Evolutionary conservation across 2,329 filamentous ascomycete genomes (phyloP).

Genomic region (Aureobasidium sp.): DNA sequence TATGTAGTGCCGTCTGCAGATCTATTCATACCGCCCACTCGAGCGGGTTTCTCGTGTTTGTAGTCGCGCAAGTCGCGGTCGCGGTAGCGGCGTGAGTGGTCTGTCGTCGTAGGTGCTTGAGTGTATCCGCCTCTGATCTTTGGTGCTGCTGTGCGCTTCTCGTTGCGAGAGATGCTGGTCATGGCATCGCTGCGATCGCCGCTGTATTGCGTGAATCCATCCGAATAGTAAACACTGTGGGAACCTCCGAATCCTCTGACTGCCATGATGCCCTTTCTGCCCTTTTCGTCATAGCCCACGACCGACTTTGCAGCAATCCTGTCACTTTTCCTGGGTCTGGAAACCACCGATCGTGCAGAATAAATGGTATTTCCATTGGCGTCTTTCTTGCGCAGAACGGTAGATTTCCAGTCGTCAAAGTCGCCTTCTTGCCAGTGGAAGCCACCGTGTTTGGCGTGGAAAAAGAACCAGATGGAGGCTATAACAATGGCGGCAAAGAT

Average conservation of each 20-base stretch:
- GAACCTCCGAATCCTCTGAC: slow-evolving; percentile 36
- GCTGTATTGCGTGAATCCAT: slow-evolving; percentile 36
- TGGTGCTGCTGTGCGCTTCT: background rate
- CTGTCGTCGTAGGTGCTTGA: background rate
- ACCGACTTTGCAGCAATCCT: slow-evolving; percentile 30
- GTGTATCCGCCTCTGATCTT: slow-evolving; percentile 9
- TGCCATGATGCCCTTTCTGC: slow-evolving; percentile 31
- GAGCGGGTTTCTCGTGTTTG: slow-evolving; percentile 76
- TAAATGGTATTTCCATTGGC: slow-evolving; percentile 82
- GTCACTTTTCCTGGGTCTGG: slow-evolving; percentile 29
- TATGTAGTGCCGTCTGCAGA: slow-evolving; percentile 71
- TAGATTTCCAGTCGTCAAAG: slow-evolving; percentile 98
- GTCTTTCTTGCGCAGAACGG: slow-evolving; percentile 79
- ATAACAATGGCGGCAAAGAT: slow-evolving; percentile 71
- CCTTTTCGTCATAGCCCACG: slow-evolving; percentile 41
- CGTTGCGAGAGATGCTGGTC: background rate
- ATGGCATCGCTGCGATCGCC: slow-evolving; percentile 28
- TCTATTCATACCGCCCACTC: slow-evolving; percentile 84
- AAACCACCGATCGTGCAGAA: slow-evolving; percentile 69
- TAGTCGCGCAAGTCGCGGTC: slow-evolving; percentile 68
- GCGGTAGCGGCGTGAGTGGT: slow-evolving; percentile 46
- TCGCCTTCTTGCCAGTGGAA: slow-evolving; percentile 80
- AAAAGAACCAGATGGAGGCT: slow-evolving; percentile 91
- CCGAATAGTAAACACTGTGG: slow-evolving; percentile 37
- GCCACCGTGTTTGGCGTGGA: slow-evolving; percentile 93